Evolutionary conservation across 108 stramenopile species (phyloP).

Genomic region (Nitzschia sp.): DNA sequence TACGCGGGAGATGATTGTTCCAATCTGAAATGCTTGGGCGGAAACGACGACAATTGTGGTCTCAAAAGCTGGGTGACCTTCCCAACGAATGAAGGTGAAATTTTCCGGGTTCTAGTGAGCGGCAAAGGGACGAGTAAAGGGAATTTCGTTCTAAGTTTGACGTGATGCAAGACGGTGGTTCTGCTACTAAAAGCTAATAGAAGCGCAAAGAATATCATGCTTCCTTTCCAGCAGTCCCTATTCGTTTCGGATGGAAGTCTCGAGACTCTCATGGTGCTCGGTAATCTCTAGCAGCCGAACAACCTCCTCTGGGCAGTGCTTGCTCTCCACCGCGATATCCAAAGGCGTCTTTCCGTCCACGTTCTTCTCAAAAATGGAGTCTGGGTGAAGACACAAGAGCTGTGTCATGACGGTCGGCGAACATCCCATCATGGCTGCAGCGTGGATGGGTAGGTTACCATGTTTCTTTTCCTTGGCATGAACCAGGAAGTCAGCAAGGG

Average conservation of each 20-base stretch:
- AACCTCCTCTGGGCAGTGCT: neutral
- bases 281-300: neutral
- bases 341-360: neutral
- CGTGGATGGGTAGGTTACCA: constrained; percentile 50
- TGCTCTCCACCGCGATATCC: constrained; percentile 3
- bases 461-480: constrained; percentile 24
- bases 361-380: constrained; percentile 5
- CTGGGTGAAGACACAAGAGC: neutral
- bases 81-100: neutral
- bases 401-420: neutral
- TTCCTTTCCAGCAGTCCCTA: too few relatives aligned
- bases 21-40: constrained; percentile 12
- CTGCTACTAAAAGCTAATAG: too few relatives aligned
- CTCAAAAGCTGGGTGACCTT: neutral
- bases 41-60: constrained; percentile 14
- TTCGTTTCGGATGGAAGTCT: too few relatives aligned
- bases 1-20: neutral
- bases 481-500: constrained; percentile 13
- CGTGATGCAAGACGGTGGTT: too few relatives aligned
- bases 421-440: constrained; percentile 43
- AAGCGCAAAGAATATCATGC: too few relatives aligned
- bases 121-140: constrained; percentile 1
- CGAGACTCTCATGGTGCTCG: neutral
- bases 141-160: constrained; percentile 14
- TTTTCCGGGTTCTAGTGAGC: constrained; percentile 6